phyloP scores from a whole-genome alignment of 2,329 filamentous ascomycete species.

The Chalaropsis ovoidea region DNA sequence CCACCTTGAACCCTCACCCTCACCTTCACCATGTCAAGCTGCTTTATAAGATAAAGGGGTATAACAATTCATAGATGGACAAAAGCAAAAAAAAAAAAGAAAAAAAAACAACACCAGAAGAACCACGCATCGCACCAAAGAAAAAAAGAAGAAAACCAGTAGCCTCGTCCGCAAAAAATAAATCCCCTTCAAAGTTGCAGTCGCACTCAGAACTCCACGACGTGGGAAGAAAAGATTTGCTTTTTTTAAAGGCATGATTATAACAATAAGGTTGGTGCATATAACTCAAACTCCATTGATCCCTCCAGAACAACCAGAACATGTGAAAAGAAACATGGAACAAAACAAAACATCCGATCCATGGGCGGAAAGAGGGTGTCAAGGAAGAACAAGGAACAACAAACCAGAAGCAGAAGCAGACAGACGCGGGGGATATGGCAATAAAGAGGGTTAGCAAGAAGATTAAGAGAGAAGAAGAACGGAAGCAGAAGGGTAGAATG shows the following conservation, averaged over 20 bases:
- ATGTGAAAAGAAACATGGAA: conserved; percentile 15
- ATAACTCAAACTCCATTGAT: conserved; percentile 23
- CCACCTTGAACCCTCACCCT: neutral
- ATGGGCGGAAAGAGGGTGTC: conserved; percentile 12
- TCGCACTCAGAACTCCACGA: neutral
- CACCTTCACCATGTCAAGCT: neutral
- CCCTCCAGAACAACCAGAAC: conserved; percentile 21
- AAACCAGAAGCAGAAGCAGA: conserved; percentile 18
- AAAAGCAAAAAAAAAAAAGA: neutral
- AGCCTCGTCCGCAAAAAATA: neutral
- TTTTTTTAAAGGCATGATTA: conserved; percentile 22
- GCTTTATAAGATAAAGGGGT: neutral
- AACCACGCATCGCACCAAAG: neutral
- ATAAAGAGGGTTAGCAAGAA: conserved; percentile 22
- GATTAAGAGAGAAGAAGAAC: conserved; percentile 12
- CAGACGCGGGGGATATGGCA: conserved; percentile 17
- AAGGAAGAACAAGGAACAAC: conserved; percentile 13
- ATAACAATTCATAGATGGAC: conserved; percentile 18
- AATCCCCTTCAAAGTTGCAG: too few relatives aligned
- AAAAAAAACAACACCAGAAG: neutral
- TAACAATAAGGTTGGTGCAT: conserved; percentile 22
- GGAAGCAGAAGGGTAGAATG: neutral
- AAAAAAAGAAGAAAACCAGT: neutral
- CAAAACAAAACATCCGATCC: conserved; percentile 19
- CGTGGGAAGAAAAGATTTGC: conserved; percentile 9